These are phyloP conservation scores for Naganishia onofrii DNA, from an alignment of 768 basidiomycete genomes.

Conservation along the genomic window DNA sequence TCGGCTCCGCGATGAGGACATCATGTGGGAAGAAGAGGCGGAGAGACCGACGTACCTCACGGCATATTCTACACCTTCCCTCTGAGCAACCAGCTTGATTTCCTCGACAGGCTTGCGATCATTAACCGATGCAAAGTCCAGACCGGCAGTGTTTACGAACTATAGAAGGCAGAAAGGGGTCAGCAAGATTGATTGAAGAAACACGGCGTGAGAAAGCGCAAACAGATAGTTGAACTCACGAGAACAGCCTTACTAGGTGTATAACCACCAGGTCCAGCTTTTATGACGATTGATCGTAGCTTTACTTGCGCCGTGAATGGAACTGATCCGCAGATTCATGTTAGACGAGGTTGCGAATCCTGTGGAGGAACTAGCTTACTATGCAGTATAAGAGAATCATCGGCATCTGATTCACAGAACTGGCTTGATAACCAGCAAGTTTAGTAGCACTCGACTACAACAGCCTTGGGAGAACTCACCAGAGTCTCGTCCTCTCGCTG, in stretches of 20 bases:
- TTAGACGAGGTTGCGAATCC: background rate
- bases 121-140: slow-evolving; percentile 75
- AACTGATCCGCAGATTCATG: slow-evolving; percentile 46
- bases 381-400: slow-evolving; percentile 67
- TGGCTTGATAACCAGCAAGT: slow-evolving; percentile 47
- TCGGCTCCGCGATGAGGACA: too few species aligned
- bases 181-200: background rate
- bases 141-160: slow-evolving; percentile 72
- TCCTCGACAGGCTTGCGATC: slow-evolving; percentile 68
- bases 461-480: slow-evolving; percentile 55
- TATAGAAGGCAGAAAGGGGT: slow-evolving; percentile 45
- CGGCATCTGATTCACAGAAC: slow-evolving; percentile 84
- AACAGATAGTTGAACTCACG: slow-evolving; percentile 55
- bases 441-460: background rate
- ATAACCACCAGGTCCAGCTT: slow-evolving; percentile 74
- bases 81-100: slow-evolving; percentile 65
- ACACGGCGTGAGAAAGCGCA: too few species aligned
- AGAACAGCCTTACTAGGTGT: slow-evolving; percentile 71
- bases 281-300: slow-evolving; percentile 74
- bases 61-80: slow-evolving; percentile 79
- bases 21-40: background rate
- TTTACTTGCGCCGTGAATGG: slow-evolving; percentile 87
- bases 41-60: slow-evolving; percentile 61
- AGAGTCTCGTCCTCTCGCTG: slow-evolving; percentile 66
- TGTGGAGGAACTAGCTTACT: slow-evolving; percentile 38